Base-by-base conservation (phyloP, 495 filamentous ascomycete genomes). In the Neurospora sp. region DNA sequence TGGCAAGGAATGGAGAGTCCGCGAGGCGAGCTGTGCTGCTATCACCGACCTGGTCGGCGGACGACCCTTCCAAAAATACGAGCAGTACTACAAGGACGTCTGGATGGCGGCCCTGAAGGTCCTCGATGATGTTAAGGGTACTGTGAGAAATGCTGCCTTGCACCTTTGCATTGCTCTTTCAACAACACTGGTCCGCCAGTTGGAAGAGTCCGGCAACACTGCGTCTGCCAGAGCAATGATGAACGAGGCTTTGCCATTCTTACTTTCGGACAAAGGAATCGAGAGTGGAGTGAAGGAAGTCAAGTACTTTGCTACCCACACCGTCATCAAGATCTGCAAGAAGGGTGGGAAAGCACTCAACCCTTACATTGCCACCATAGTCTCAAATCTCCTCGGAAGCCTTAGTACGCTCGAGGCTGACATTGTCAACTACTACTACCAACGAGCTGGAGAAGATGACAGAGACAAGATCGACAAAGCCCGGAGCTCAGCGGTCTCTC, bases 91-190 rank as follows among this genome's bases (percentile, higher is more conserved):
- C 68, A 87, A 90, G 71, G 87, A 93, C 42, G 95, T 98, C 72
- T 97, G 94, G 90, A 84, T 86, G 8, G 87, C 90, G 35, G 89
- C 92, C 3, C 92, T 98, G 81, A 95, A 92, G 75, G 91, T 93
- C 6, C 80, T 97, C 16, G 96, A 99, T 80, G 96, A 99, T 79
- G 96, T 97, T 75, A 99, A 99, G 81, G 91, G 90, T 35, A 93
- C 92, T 9, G 96, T 98, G 14, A 88, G 96, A 48, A 82, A 84
- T 35, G 92, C 94, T 0, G 96, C 96, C 20, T 82, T 93, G 68
- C 89, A 90, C 65, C 87, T 99, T 3, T 95, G 94, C 73, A 90
- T 93, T 78, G 88, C 89, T 1, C 85, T 98, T 70, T 94, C 93
- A 5, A 91, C 90, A 48, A 90, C 92, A 9, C 86, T 98, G 20